These are phyloP conservation scores for Fraxinus paxiana DNA, from an alignment of 305 asterid species.

Conservation along the genomic window DNA sequence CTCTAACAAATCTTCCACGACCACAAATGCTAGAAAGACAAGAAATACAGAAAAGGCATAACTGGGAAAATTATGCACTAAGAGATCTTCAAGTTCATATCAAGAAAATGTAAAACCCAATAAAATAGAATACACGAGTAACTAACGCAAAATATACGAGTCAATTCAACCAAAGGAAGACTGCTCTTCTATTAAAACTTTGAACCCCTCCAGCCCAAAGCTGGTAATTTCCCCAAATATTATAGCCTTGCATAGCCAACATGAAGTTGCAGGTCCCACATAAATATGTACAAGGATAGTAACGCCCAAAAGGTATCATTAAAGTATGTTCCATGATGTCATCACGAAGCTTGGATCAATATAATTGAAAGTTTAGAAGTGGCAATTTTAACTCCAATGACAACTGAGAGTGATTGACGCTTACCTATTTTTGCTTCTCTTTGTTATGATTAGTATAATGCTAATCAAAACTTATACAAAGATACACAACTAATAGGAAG, in stretches of 20 bases:
- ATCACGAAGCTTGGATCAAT: background rate
- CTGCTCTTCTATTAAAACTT: background rate
- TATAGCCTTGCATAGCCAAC: background rate
- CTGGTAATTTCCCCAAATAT: background rate
- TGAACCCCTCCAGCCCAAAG: background rate
- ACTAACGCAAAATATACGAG: background rate
- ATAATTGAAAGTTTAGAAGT: background rate
- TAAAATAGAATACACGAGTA: background rate
- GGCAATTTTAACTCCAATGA: background rate
- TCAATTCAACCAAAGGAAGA: background rate
- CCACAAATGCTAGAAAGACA: background rate
- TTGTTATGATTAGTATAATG: background rate
- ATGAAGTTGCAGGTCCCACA: background rate
- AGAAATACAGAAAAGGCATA: background rate
- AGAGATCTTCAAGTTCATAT: background rate
- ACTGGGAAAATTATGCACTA: background rate
- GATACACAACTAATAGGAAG: background rate
- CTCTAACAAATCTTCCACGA: background rate
- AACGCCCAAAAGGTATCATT: background rate
- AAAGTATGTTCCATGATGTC: background rate
- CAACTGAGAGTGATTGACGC: background rate
- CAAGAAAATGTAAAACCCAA: background rate
- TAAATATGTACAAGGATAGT: background rate
- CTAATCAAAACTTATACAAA: background rate
- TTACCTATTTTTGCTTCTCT: background rate